phyloP scores from a whole-genome alignment of 257 asterid genomes.

The Buddleja alternifolia region DNA sequence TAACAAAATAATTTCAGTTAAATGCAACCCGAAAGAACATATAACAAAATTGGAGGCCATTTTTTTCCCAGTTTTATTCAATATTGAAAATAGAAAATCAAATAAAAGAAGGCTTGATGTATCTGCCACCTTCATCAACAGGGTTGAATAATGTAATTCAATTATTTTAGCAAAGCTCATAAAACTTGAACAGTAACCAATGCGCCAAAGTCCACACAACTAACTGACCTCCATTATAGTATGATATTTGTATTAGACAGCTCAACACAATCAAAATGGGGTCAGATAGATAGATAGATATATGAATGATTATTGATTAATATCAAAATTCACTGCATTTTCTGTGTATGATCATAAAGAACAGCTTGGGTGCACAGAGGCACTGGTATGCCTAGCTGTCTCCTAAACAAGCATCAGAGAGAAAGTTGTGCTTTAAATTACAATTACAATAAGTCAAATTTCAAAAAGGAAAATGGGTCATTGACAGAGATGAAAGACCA shows the following conservation, averaged over 20 bases:
- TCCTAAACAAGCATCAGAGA: not conserved
- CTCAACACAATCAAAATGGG: constrained; percentile 35
- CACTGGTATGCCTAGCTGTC: constrained; percentile 27
- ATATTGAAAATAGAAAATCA: not conserved
- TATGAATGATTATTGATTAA: not conserved
- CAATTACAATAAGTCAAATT: constrained; percentile 7
- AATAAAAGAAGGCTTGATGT: too few species aligned
- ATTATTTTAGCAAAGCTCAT: not conserved
- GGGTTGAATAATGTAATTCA: too few species aligned
- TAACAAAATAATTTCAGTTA: too few species aligned
- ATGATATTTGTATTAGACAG: constrained; percentile 35
- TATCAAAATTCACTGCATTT: not conserved
- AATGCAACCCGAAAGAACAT: not conserved
- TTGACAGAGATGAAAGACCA: constrained; percentile 9
- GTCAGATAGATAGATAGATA: not conserved
- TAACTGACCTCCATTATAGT: constrained; percentile 15
- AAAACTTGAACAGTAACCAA: too few species aligned
- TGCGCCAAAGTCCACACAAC: constrained; percentile 27
- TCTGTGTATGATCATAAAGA: not conserved
- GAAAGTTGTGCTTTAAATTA: not conserved
- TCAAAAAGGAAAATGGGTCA: constrained; percentile 1
- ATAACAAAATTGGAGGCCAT: not conserved
- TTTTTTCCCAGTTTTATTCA: not conserved
- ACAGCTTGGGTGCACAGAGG: too few species aligned
- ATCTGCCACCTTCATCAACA: too few species aligned